Evolutionary conservation across 2,329 filamentous ascomycete species (phyloP).

Genomic region (Aureobasidium lini): DNA sequence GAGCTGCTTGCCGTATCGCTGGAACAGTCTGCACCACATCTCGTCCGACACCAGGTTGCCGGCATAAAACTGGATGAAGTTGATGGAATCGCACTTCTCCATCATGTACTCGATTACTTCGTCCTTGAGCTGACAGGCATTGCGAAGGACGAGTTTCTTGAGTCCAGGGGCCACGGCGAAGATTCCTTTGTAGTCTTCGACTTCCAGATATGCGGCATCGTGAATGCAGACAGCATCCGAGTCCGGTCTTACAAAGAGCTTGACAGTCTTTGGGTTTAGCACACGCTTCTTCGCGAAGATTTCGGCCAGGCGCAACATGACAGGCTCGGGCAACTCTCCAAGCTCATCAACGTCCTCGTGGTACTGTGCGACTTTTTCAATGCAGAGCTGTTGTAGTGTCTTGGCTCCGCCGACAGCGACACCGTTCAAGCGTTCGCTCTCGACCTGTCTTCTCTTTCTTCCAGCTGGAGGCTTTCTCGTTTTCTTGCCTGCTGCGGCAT

Average conservation of each 20-base stretch:
- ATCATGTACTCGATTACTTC: conserved; percentile 72
- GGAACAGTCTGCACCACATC: conserved; percentile 66
- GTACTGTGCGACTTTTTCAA: conserved; percentile 56
- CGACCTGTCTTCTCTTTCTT: conserved; percentile 63
- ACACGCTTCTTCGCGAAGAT: conserved; percentile 58
- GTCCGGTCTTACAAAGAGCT: conserved; percentile 46
- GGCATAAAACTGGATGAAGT: conserved; percentile 69
- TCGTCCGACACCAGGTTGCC: conserved; percentile 74
- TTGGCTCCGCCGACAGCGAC: conserved; percentile 58
- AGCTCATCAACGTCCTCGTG: conserved; percentile 59
- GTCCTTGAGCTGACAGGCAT: conserved; percentile 89
- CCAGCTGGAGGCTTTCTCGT: conserved; percentile 49
- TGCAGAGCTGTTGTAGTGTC: conserved; percentile 57
- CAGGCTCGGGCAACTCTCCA: conserved; percentile 51
- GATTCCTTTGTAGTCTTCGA: conserved; percentile 71
- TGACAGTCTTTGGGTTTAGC: conserved; percentile 44
- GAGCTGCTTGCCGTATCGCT: conserved; percentile 56
- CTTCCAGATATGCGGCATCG: conserved; percentile 59
- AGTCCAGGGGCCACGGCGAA: conserved; percentile 67
- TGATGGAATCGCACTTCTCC: conserved; percentile 61
- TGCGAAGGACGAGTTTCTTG: conserved; percentile 65
- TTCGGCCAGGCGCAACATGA: conserved; percentile 53
- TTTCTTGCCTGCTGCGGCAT: conserved; percentile 54
- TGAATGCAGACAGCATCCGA: conserved; percentile 51
- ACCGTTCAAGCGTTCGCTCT: conserved; percentile 81